Base-by-base conservation (phyloP, 1,139 yeast species). In the Sugiyamaella xylanicola region DNA sequence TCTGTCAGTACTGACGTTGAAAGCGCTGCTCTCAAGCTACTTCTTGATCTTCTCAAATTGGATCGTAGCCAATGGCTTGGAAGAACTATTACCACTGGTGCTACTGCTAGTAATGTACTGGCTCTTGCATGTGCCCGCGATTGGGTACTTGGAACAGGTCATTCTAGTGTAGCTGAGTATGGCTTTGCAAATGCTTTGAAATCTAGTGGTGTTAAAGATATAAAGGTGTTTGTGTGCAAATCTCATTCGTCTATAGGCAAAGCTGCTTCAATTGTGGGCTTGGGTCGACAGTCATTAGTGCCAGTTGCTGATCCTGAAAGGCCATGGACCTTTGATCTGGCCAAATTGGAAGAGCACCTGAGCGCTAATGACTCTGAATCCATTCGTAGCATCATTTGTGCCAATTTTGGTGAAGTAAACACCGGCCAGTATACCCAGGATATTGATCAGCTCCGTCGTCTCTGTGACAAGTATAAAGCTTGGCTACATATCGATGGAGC, bases 401-500 rank as follows among this genome's bases (percentile, higher is more conserved):
- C 59, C 17, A 61, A 65, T 41, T 63, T 62, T 48, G 69, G 68
- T 16, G 69, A 66, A 40, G 69, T 66, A 21, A 66, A 66, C 37
- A 66, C 67, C 2, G 69, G 69, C 5, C 58, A 59, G 35, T 66
- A 59, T 54, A 65, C 68, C 3, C 45, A 54, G 4, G 36, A 57
- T 35, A 40, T 66, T 15, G 32, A 50, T 8, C 21, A 51, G 27
- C 54, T 66, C 19, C 57, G 67, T 25, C 45, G 47, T 27, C 59
- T 66, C n/a, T 66, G 69, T 48, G 65, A 62, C 52, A 57, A 56
- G 49, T 59, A 65, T 48, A 53, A 56, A n/a, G 68, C 69, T 8
- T 66, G 69, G 69, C 54, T 66, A 36, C 69, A 66, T 53, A 54
- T 66, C 32, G 69, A 66, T 53, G 69, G 68, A 8, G 69, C 69